Conservation (phyloP, 75 land plant species). For the Adiantum capillusveneris region DNA sequence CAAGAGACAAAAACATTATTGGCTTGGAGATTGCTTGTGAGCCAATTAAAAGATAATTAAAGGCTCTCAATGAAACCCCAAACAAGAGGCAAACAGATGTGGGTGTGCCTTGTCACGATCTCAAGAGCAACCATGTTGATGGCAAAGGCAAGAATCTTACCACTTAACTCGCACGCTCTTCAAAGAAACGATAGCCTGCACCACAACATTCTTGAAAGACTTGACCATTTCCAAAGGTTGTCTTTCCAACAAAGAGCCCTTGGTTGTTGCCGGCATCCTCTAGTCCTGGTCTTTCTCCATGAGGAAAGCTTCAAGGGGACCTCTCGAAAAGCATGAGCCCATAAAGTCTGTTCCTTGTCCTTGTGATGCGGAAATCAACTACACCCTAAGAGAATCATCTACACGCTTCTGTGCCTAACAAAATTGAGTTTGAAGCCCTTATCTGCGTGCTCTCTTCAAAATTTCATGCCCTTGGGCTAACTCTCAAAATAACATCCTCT, state of each 20-base stretch:
- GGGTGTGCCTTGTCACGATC: constrained; percentile 48
- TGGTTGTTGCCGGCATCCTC: not conserved
- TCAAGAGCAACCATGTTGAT: constrained; percentile 70
- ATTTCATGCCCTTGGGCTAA: too few species aligned
- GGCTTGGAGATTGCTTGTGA: constrained; percentile 24
- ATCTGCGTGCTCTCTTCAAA: too few species aligned
- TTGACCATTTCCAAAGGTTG: constrained; percentile 6
- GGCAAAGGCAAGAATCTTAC: constrained; percentile 34
- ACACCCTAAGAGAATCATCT: too few species aligned
- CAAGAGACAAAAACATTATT: too few species aligned
- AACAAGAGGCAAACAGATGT: constrained; percentile 35
- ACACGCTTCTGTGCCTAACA: too few species aligned
- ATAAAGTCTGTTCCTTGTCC: too few species aligned
- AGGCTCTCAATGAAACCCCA: constrained; percentile 54
- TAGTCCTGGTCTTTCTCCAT: not conserved
- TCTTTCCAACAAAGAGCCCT: not conserved
- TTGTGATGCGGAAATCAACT: too few species aligned
- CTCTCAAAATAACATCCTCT: too few species aligned
- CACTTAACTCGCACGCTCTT: constrained; percentile 19
- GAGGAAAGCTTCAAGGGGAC: too few species aligned
- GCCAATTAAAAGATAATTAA: constrained; percentile 30
- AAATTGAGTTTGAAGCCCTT: too few species aligned
- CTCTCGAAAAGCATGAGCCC: too few species aligned
- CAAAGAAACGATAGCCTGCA: constrained; percentile 16
- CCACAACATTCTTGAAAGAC: constrained; percentile 19